Percentiles rank a stretch among this genome's conserved stretches.
phyloP scores from a whole-genome alignment of 176 grass and related monocot genomes.

The Carex parvula region DNA sequence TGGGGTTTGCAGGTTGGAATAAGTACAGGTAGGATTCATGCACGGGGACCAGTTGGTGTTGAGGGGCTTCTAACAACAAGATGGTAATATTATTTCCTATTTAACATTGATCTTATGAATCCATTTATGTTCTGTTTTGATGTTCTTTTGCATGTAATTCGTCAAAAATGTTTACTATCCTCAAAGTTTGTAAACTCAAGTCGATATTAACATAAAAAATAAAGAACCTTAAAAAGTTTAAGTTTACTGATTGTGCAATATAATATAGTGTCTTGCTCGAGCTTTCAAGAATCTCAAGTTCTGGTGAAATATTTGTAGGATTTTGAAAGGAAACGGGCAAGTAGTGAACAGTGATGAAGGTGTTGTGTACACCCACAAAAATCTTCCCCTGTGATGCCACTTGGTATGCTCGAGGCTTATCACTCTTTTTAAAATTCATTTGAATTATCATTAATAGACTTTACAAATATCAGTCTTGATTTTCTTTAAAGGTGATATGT shows the following conservation, averaged over 20 bases:
- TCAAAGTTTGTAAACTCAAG: not conserved
- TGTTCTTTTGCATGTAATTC: not conserved
- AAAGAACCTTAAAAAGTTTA: not conserved
- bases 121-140: conserved; percentile 10
- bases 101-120: not conserved
- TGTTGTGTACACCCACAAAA: conserved; percentile 66
- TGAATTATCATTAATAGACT: not conserved
- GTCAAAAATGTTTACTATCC: not conserved
- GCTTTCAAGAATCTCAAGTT: not conserved
- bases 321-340: conserved; percentile 76
- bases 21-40: conserved; percentile 98
- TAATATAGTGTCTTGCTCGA: not conserved
- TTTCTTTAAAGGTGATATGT: not conserved
- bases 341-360: conserved; percentile 78
- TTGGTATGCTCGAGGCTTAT: not conserved
- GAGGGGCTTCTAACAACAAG: conserved; percentile 84
- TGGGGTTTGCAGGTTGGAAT: conserved; percentile 72
- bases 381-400: conserved; percentile 57
- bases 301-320: conserved; percentile 43
- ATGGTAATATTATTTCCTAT: conserved; percentile 48
- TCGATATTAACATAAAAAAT: not conserved
- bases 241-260: not conserved
- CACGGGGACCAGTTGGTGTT: conserved; percentile 94
- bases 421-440: not conserved
- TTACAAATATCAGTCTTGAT: not conserved